Base-by-base conservation (phyloP, 345 rosid species). In the Populus euphratica region DNA sequence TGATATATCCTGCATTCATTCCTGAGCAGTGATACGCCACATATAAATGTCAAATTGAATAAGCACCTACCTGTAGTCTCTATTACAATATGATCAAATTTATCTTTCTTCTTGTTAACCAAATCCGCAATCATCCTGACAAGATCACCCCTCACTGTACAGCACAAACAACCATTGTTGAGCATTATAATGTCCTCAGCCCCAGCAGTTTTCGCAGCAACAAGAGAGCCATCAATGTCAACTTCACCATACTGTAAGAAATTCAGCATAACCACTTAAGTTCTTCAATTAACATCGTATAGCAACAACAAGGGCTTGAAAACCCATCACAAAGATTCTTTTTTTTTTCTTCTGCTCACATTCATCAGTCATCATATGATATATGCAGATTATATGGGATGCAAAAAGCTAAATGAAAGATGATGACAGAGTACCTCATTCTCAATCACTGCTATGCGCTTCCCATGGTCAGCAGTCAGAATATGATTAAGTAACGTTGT, bases 111-210 rank as follows among this genome's bases (percentile, higher is more conserved):
- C 86, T 74, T 89, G 76, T 73, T 86, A 75, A 96, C 98, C 81
- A 96, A 84, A 69, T 91, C 97, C 2, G 92, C 69, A 66, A 93
- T 91, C 99, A 96, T 90, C 86, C 98, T 92, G 72, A 96, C 98
- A 73, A 96, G 97, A 86, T 96, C 99, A 49, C 98, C 99, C 79
- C 98, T 88, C 49, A 96, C 98, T 0, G 99, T 96, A 86, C 99
- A 96, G 79, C 99, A 96, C 31, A 96, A 86, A 78, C 99, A 96
- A 64, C 99, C 99, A 82, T 96, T 93, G 81, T 93, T 96, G 83
- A 96, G 93, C 97, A 93, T 92, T 52, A 96, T 70, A 38, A 96
- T 93, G 80, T 93, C 97, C 85, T 92, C 98, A 13, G 94, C 91
- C 74, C 97, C 98, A 49, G 91, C 72, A 78, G 94, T 81, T 85